phyloP scores from a whole-genome alignment of 805 yeast genomes.

The Candida qinlingensis region DNA sequence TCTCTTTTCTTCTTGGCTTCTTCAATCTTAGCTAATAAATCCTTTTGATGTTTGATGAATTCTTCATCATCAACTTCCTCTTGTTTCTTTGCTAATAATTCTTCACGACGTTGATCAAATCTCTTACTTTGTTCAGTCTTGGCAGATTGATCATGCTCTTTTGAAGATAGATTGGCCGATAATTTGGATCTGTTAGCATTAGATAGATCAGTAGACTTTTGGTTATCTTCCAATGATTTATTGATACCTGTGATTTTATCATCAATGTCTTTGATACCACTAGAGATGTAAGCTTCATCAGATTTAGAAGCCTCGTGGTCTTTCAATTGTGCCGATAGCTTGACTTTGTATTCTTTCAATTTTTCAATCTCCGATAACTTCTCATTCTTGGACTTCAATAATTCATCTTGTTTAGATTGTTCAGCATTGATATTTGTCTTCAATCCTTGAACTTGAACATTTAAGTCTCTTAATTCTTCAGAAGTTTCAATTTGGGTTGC shows the following conservation, averaged over 20 bases:
- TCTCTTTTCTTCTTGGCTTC: slow-evolving; percentile 19
- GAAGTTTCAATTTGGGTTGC: slow-evolving; percentile 20
- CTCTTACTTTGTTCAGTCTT: neutral
- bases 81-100: neutral
- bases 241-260: slow-evolving; percentile 2
- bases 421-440: slow-evolving; percentile 15
- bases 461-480: slow-evolving; percentile 16
- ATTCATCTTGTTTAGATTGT: slow-evolving; percentile 15
- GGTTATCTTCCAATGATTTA: slow-evolving; percentile 2
- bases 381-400: slow-evolving; percentile 10
- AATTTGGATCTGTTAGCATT: neutral
- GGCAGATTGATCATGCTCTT: neutral
- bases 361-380: slow-evolving; percentile 16
- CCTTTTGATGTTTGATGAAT: slow-evolving; percentile 13
- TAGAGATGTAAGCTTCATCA: slow-evolving; percentile 4
- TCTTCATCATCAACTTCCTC: slow-evolving; percentile 8
- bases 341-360: slow-evolving; percentile 17
- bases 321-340: slow-evolving; percentile 7
- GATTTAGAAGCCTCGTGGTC: neutral
- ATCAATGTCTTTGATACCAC: slow-evolving; percentile 6
- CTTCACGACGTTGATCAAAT: neutral
- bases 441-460: slow-evolving; percentile 14
- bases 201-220: neutral
- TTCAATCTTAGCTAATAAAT: slow-evolving; percentile 13
- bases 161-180: neutral